Percentiles rank a stretch among this genome's conserved stretches.
Evolutionary conservation across 495 filamentous ascomycete genomes (phyloP).

Genomic region (Cercophora samala): DNA sequence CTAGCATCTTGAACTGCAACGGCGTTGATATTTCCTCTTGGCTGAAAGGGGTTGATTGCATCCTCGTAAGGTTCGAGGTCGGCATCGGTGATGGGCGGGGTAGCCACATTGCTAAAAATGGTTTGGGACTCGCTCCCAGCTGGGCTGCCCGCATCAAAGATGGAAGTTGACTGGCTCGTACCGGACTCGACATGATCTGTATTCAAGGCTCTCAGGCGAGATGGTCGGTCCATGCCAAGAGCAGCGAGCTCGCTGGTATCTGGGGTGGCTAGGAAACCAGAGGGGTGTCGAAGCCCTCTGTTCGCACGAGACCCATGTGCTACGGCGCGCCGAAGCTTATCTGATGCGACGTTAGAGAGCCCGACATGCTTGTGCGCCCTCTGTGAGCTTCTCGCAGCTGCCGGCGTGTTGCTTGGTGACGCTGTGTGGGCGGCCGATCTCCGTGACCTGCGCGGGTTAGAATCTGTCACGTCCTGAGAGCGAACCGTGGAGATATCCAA

Average conservation of each 20-base stretch:
- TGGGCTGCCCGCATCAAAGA: slow-evolving; percentile 46
- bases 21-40: slow-evolving; percentile 55
- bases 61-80: slow-evolving; percentile 51
- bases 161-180: slow-evolving; percentile 46
- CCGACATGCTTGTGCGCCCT: slow-evolving; percentile 23
- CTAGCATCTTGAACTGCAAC: slow-evolving; percentile 77
- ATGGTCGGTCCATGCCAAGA: slow-evolving; percentile 27
- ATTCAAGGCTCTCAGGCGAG: slow-evolving; percentile 32
- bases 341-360: slow-evolving; percentile 25
- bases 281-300: slow-evolving; percentile 23
- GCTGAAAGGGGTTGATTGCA: slow-evolving; percentile 35
- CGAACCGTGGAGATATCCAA: slow-evolving; percentile 25
- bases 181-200: slow-evolving; percentile 39
- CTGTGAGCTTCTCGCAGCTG: slow-evolving; percentile 30
- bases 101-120: slow-evolving; percentile 53
- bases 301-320: slow-evolving; percentile 28
- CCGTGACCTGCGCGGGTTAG: slow-evolving; percentile 24
- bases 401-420: slow-evolving; percentile 36
- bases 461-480: slow-evolving; percentile 22
- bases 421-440: slow-evolving; percentile 29
- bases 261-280: slow-evolving; percentile 47
- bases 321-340: slow-evolving; percentile 41
- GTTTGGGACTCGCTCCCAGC: slow-evolving; percentile 45
- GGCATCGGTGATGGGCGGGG: slow-evolving; percentile 53
- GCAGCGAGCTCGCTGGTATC: slow-evolving; percentile 42